Percentiles rank a stretch among this genome's conserved stretches.
These are phyloP conservation scores for Aspergillus sp. DNA, from an alignment of 2,329 filamentous ascomycete genomes.

Conservation along the genomic window DNA sequence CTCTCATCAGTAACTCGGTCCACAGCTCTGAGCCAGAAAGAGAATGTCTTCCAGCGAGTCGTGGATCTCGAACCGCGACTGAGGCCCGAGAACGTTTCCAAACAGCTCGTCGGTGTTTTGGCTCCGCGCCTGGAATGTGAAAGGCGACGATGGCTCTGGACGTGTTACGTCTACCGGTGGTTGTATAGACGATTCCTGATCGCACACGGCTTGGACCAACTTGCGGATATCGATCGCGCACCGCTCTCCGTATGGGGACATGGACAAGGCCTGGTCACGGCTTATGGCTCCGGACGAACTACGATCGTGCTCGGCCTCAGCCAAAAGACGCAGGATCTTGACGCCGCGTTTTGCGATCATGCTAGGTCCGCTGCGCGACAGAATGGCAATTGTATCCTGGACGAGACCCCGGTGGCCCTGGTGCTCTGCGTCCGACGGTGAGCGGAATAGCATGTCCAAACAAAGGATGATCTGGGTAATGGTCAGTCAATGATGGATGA, in stretches of 20 bases:
- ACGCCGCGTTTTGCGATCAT: conserved; percentile 6
- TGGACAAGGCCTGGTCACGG: not conserved
- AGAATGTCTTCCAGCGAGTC: conserved; percentile 6
- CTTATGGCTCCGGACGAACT: not conserved
- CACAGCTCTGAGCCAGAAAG: conserved; percentile 1
- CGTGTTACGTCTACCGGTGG: not conserved
- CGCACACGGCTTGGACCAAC: not conserved
- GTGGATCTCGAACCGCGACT: not conserved
- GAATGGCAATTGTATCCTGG: not conserved
- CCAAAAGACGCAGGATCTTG: not conserved
- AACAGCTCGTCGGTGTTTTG: not conserved
- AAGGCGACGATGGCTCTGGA: not conserved
- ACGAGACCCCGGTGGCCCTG: not conserved
- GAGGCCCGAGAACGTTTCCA: not conserved
- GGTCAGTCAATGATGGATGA: not conserved
- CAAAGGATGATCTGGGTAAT: not conserved
- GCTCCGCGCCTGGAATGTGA: not conserved
- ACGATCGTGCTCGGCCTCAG: not conserved
- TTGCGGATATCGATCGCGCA: not conserved
- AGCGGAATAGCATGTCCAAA: conserved; percentile 3
- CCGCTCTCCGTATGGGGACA: not conserved
- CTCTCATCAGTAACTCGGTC: not conserved
- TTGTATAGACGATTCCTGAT: not conserved
- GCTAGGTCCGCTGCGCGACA: not conserved
- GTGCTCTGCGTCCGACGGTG: not conserved